These are phyloP conservation scores for Mycena citricolor DNA, from an alignment of 1,284 basidiomycete species.

Conservation along the genomic window DNA sequence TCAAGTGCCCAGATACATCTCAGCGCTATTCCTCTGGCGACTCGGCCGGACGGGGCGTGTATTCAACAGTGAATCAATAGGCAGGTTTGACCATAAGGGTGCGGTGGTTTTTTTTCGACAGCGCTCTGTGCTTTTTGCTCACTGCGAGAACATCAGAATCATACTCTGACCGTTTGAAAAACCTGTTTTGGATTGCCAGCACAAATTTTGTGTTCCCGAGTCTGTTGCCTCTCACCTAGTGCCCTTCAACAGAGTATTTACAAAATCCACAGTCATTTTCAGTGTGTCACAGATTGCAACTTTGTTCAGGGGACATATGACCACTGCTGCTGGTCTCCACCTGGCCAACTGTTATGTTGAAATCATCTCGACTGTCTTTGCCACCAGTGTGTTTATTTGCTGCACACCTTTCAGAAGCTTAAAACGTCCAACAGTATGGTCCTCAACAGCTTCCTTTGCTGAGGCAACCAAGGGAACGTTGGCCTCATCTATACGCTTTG, in stretches of 20 bases:
- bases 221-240: background rate
- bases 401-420: background rate
- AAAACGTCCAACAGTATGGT: slow-evolving; percentile 5
- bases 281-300: background rate
- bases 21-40: slow-evolving; percentile 6
- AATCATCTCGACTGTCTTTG: slow-evolving; percentile 9
- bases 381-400: slow-evolving; percentile 3
- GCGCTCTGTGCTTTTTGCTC: too few species aligned
- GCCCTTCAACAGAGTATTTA: background rate
- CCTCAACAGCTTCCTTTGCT: slow-evolving; percentile 6
- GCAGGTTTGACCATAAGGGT: background rate
- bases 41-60: slow-evolving; percentile 3
- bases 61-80: slow-evolving; percentile 1
- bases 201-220: slow-evolving; percentile 10
- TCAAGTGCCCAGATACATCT: slow-evolving; percentile 5
- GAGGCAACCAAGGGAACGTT: too few species aligned
- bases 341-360: slow-evolving; percentile 1
- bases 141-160: slow-evolving; percentile 8
- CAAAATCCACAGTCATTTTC: slow-evolving; percentile 7
- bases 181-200: slow-evolving; percentile 9
- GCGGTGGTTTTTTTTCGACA: slow-evolving; percentile 1
- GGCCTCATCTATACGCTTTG: too few species aligned
- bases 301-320: background rate
- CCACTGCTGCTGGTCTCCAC: background rate
- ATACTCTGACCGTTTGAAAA: background rate